A percentile compares a stretch with the other conserved stretches of the same genome.
phyloP scores from a whole-genome alignment of 75 land plant species.

The Selaginella tamariscina region DNA sequence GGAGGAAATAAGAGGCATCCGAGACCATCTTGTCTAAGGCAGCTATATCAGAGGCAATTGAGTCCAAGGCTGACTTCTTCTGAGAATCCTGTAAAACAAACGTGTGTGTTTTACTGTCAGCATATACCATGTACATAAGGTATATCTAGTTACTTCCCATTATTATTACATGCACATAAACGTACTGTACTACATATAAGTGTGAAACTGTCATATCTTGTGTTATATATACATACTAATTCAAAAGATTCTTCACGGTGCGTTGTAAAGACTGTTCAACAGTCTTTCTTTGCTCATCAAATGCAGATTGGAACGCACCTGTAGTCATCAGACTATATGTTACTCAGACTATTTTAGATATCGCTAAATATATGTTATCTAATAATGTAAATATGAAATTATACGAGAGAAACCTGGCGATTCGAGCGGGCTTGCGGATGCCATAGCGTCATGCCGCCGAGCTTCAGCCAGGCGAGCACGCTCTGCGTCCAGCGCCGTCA shows the following conservation, averaged over 20 bases:
- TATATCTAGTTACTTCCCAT: constrained; percentile 17
- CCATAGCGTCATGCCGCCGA: constrained; percentile 21
- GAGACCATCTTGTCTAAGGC: constrained; percentile 59
- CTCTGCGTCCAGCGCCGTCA: constrained; percentile 22
- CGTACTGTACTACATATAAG: too few relatives aligned
- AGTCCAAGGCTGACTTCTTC: constrained; percentile 15
- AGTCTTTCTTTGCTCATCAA: not conserved
- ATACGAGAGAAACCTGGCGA: constrained; percentile 42
- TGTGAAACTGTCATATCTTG: too few relatives aligned
- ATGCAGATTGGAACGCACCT: not conserved
- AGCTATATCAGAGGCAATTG: constrained; percentile 27
- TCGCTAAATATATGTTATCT: constrained; percentile 14
- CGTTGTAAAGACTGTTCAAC: not conserved
- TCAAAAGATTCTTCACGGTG: not conserved
- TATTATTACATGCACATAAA: too few relatives aligned
- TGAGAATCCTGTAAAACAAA: not conserved
- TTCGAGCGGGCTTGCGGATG: constrained; percentile 22
- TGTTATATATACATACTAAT: too few relatives aligned
- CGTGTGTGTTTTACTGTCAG: not conserved
- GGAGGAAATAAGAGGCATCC: constrained; percentile 59
- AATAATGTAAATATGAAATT: constrained; percentile 35
- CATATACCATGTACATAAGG: not conserved
- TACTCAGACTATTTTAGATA: not conserved
- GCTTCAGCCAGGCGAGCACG: constrained; percentile 21
- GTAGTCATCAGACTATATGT: not conserved